Conservation (phyloP, 2,329 filamentous ascomycete genomes). For the Pyrenophora graminea region DNA sequence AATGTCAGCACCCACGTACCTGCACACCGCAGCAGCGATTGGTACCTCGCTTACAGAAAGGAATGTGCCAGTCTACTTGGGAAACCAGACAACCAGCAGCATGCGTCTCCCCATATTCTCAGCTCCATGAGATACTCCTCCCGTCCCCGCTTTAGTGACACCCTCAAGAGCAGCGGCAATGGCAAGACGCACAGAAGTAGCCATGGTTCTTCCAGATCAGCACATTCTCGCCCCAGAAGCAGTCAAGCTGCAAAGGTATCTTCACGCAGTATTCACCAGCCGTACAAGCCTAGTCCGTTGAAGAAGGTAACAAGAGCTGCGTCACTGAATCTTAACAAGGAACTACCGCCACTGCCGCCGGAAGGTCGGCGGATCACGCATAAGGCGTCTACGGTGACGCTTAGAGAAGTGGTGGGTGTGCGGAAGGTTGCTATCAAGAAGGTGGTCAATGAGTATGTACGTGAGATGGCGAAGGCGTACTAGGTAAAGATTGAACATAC, state of each 20-base stretch:
- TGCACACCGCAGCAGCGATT: neutral
- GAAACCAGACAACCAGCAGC: no score
- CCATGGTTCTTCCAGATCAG: no score
- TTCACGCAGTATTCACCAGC: constrained; percentile 3
- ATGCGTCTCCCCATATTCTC: no score
- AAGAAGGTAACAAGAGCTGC: constrained; percentile 1
- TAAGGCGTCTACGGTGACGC: no score
- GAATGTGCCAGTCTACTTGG: neutral
- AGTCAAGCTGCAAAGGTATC: neutral
- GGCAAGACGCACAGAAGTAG: no score
- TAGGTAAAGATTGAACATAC: no score
- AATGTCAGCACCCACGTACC: no score
- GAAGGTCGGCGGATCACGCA: neutral
- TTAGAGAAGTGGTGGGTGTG: no score
- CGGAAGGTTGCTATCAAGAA: no score
- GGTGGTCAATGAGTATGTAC: no score
- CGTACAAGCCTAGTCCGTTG: constrained; percentile 7
- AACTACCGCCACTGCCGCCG: constrained; percentile 13
- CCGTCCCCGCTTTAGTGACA: neutral
- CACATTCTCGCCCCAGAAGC: no score
- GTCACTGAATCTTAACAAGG: constrained; percentile 11
- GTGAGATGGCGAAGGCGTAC: neutral
- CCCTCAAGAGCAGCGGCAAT: neutral
- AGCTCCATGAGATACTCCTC: no score
- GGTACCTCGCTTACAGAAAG: neutral